Base-by-base conservation (phyloP, 805 yeast species). In the Yarrowia deformans region DNA sequence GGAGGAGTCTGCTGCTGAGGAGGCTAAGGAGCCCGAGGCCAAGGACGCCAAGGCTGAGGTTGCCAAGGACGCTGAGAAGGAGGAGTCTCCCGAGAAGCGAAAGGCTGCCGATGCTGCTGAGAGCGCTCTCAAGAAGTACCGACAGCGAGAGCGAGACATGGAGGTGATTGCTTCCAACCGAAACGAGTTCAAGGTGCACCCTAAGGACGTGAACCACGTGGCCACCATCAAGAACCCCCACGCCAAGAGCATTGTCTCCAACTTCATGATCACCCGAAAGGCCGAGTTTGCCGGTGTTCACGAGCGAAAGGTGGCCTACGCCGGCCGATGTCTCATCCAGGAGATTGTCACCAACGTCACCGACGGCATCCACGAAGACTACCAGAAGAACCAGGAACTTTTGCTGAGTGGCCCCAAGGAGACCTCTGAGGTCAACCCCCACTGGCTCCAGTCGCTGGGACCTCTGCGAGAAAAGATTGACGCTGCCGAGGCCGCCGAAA, bases 371-470 rank as follows among this genome's bases (percentile, higher is more conserved):
- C 52, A 45, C 52, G 13, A 60, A 12, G 1, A 29, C 10, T 43
- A 60, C 66, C 4, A 34, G 34, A 42, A 34, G 13, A 34, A n/a
- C 52, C 52, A 60, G 66, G 29, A 23, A 23, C 29, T 23, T 23
- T 23, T 23, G 29, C 29, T 23, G 29, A 23, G 29, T 23, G 29
- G 29, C 29, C 29, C 29, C 29, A 23, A 23, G 29, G 16, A 29
- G 16, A 18, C 34, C 18, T 10, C n/a, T 29, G 52, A 42, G 42
- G 42, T 60, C 42, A 45, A 60, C 66, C 66, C 66, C 34, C 52
- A 12, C 10, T 88, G 91, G 91, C 80, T 84, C 13, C 76, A 81
- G 52, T 75, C 77, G 7, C 78, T 88, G 67, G 79, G 78, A 8
- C 76, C 74, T 46, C 78, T 76, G 58, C 87, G 85, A 70, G 78